Percentiles rank a stretch among this genome's conserved stretches.
phyloP scores from a whole-genome alignment of 768 basidiomycete species.

The Suillus discolor region DNA sequence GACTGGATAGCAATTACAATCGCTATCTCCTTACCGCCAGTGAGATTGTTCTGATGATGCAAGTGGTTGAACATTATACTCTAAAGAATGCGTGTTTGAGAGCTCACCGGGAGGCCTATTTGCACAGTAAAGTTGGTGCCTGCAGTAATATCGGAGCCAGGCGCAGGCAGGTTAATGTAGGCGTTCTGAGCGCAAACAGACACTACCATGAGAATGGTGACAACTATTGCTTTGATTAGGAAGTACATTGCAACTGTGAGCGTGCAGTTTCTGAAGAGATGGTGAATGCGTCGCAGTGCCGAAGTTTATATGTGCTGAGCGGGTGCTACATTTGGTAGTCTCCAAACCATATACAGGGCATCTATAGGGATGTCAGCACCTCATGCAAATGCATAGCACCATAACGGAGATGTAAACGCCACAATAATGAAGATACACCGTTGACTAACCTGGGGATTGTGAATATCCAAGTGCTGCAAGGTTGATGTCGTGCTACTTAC shows the following conservation, averaged over 20 bases:
- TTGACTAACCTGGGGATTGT: not conserved
- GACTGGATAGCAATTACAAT: conserved; percentile 41
- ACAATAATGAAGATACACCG: not conserved
- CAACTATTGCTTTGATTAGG: not conserved
- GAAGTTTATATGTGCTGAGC: not conserved
- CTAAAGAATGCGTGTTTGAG: not conserved
- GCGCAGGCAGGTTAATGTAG: conserved; percentile 6
- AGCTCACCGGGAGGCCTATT: conserved; percentile 44
- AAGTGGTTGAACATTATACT: not conserved
- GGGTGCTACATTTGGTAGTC: not conserved
- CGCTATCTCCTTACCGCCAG: conserved; percentile 38
- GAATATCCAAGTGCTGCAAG: not conserved
- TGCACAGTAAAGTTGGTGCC: conserved; percentile 43
- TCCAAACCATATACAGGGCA: not conserved
- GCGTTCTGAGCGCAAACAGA: conserved; percentile 6
- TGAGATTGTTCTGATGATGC: conserved; percentile 32
- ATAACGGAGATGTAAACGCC: not conserved
- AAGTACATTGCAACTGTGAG: not conserved
- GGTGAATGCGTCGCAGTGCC: not conserved
- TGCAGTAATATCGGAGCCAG: conserved; percentile 35
- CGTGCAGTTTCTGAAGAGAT: not conserved
- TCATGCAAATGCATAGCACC: not conserved
- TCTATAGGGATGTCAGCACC: not conserved
- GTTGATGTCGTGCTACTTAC: not conserved
- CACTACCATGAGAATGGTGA: conserved; percentile 2